These are phyloP conservation scores for Diplocarpon mali DNA, from an alignment of 2,329 filamentous ascomycete species.

Conservation along the genomic window DNA sequence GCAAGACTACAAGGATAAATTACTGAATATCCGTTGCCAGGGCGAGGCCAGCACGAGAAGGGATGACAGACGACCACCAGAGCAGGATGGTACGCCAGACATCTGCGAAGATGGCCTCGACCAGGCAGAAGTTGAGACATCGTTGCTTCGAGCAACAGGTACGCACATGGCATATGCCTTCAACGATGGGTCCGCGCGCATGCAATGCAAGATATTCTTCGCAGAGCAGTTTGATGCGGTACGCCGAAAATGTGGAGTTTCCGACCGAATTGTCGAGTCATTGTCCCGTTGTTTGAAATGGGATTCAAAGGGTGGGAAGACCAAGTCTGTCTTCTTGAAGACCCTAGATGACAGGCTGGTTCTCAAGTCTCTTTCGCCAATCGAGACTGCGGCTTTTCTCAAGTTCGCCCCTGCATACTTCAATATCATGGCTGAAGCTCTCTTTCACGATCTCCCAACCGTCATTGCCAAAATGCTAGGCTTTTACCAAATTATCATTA, in stretches of 20 bases:
- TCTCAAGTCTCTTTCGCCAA: constrained; percentile 64
- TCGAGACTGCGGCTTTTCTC: constrained; percentile 89
- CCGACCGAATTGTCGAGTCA: constrained; percentile 89
- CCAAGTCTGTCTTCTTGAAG: constrained; percentile 93
- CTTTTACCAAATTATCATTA: constrained; percentile 95
- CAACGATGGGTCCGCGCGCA: constrained; percentile 81
- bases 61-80: constrained; percentile 26
- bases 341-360: constrained; percentile 91
- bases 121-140: constrained; percentile 73
- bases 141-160: constrained; percentile 71
- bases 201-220: constrained; percentile 98
- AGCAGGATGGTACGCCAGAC: constrained; percentile 15
- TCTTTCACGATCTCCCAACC: constrained; percentile 90
- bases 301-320: constrained; percentile 97
- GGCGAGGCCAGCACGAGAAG: constrained; percentile 30
- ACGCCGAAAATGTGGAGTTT: constrained; percentile 81
- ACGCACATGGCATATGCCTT: constrained; percentile 96
- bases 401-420: constrained; percentile 96
- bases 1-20: constrained; percentile 73
- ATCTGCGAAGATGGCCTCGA: constrained; percentile 30
- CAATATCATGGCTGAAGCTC: constrained; percentile 87
- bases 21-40: constrained; percentile 52
- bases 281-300: constrained; percentile 92
- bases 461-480: constrained; percentile 99
- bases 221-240: constrained; percentile 96